These are phyloP conservation scores for Phytophthora cactorum DNA, from an alignment of 352 stramenopile species.

Conservation along the genomic window DNA sequence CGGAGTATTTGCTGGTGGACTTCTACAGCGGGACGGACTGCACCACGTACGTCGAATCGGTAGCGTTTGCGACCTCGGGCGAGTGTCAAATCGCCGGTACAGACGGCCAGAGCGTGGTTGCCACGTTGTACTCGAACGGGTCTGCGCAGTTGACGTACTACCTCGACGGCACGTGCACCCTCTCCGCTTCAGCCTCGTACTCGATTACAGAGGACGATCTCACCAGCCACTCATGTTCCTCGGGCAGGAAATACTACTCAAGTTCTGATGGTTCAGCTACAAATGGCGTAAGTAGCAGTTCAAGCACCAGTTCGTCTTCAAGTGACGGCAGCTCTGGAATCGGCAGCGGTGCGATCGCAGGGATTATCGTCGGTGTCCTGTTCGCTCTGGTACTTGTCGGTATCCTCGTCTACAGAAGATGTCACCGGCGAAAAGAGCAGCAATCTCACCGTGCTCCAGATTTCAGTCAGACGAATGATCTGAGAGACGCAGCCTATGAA, in stretches of 20 bases:
- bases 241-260: conserved; percentile 35
- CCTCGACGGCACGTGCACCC: conserved; percentile 21
- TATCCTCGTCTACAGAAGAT: conserved; percentile 17
- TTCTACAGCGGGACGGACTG: conserved; percentile 30
- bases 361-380: conserved; percentile 30
- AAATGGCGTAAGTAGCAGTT: conserved; percentile 6
- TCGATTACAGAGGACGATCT: conserved; percentile 24
- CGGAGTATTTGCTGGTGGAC: conserved; percentile 33
- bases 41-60: conserved; percentile 29
- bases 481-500: conserved; percentile 24
- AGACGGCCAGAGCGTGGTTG: conserved; percentile 29
- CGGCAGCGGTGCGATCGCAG: conserved; percentile 18
- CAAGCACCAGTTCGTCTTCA: conserved; percentile 9
- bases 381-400: conserved; percentile 24
- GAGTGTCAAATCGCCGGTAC: conserved; percentile 30
- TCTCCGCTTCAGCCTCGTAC: background rate
- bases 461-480: conserved; percentile 10
- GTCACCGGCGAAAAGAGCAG: background rate
- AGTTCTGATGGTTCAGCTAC: conserved; percentile 18
- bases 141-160: conserved; percentile 37
- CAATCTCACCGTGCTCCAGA: background rate
- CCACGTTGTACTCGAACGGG: conserved; percentile 30
- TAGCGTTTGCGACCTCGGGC: conserved; percentile 18
- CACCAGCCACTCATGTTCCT: conserved; percentile 14
- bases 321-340: conserved; percentile 23